phyloP scores from a whole-genome alignment of 345 rosid genomes.

The Abelmoschus esculentus region DNA sequence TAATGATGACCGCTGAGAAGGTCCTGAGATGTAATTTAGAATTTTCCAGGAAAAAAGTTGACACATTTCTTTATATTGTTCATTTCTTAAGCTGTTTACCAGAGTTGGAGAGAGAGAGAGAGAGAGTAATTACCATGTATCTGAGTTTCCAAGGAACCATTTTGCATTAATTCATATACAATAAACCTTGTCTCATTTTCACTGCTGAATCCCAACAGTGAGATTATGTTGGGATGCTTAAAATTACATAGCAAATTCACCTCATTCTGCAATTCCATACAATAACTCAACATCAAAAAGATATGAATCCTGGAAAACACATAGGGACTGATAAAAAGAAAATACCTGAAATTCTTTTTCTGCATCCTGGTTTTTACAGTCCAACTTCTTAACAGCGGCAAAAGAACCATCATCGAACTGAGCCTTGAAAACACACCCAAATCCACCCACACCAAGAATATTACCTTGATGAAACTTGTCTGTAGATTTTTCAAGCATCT shows the following conservation, averaged over 20 bases:
- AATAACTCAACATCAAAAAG: conserved; percentile 6
- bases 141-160: conserved; percentile 82
- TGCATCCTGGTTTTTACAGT: conserved; percentile 62
- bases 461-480: conserved; percentile 57
- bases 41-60: not conserved
- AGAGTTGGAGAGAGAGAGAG: too few relatives aligned
- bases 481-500: conserved; percentile 59
- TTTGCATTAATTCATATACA: conserved; percentile 84
- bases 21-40: conserved; percentile 31
- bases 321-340: not conserved
- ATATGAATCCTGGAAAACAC: not conserved
- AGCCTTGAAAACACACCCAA: conserved; percentile 79
- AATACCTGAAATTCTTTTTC: conserved; percentile 66
- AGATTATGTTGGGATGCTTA: conserved; percentile 71
- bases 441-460: conserved; percentile 81
- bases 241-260: conserved; percentile 67
- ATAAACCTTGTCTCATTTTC: conserved; percentile 51
- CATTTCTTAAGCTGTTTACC: not conserved
- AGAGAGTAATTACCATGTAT: conserved; percentile 57
- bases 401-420: conserved; percentile 42
- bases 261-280: conserved; percentile 58
- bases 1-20: conserved; percentile 61
- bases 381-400: conserved; percentile 82
- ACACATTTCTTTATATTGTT: not conserved
- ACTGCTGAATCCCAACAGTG: conserved; percentile 65